Percentiles rank a stretch among this genome's conserved stretches.
These are phyloP conservation scores for Helianthus tuberosus DNA, from an alignment of 129 eudicot genomes.

Conservation along the genomic window DNA sequence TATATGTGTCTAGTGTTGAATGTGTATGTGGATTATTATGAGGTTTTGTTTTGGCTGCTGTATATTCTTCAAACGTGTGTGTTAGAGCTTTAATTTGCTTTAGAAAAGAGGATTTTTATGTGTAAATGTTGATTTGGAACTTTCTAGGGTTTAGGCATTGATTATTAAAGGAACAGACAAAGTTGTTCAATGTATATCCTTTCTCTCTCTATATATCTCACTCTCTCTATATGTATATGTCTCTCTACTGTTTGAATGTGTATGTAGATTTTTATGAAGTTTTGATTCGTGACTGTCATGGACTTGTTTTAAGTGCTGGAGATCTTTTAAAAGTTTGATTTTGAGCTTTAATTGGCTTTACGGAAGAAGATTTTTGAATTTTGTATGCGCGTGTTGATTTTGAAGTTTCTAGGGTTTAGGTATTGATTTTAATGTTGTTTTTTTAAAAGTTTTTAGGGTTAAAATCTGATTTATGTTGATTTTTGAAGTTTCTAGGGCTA, in stretches of 20 bases:
- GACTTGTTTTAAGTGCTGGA: background rate
- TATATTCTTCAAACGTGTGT: background rate
- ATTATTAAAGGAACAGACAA: slow-evolving; percentile 84
- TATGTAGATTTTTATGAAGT: background rate
- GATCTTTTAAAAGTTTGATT: background rate
- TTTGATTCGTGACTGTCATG: background rate
- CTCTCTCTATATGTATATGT: background rate
- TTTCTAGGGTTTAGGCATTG: too few species aligned
- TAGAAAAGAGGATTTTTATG: too few species aligned
- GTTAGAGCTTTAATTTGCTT: too few species aligned
- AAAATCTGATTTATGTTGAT: background rate
- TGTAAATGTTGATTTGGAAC: too few species aligned
- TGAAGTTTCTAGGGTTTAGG: slow-evolving; percentile 7
- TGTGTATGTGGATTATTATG: background rate
- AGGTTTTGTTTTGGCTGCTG: background rate
- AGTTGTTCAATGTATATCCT: slow-evolving; percentile 69
- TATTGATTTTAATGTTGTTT: background rate
- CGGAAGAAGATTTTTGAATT: too few species aligned
- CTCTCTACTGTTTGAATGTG: background rate
- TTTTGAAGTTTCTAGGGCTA: slow-evolving; percentile 7
- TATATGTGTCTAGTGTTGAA: background rate
- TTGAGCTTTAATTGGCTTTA: background rate
- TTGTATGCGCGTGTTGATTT: background rate
- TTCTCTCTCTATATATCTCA: background rate
- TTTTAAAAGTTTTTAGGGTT: too few species aligned